Evolutionary conservation across 805 yeast species (phyloP).

Genomic region (Kluyveromyces siamensis): DNA sequence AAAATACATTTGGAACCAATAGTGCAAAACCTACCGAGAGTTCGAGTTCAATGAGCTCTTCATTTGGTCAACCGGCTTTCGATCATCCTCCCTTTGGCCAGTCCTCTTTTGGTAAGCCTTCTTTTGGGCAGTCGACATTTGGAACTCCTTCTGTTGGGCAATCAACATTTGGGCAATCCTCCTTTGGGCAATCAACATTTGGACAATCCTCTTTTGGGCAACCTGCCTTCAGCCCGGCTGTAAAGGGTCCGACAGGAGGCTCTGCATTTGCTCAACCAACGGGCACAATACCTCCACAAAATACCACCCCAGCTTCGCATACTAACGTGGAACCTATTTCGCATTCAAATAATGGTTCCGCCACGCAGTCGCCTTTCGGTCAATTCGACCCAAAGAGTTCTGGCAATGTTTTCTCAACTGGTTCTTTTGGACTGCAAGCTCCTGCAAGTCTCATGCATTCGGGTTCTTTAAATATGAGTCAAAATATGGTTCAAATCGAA

Average conservation of each 20-base stretch:
- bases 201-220: conserved; percentile 20
- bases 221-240: conserved; percentile 2
- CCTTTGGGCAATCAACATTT: conserved; percentile 12
- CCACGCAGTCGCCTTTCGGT: neutral
- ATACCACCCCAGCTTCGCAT: neutral
- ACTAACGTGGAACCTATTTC: neutral
- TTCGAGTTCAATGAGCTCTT: conserved; percentile 1
- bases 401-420: neutral
- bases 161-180: conserved; percentile 12
- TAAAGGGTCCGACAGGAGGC: neutral
- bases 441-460: neutral
- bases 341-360: neutral
- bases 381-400: neutral
- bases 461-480: neutral
- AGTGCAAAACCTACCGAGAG: conserved; percentile 1
- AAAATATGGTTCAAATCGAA: conserved; percentile 1
- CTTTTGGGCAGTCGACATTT: conserved; percentile 8
- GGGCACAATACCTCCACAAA: neutral
- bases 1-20: conserved; percentile 15
- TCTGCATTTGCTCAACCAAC: neutral
- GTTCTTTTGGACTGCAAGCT: neutral
- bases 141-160: conserved; percentile 15
- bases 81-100: conserved; percentile 11
- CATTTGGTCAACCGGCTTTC: conserved; percentile 19
- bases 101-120: conserved; percentile 8